Conservation (phyloP, 495 filamentous ascomycete genomes). For the Jackrogersella multiformis region DNA sequence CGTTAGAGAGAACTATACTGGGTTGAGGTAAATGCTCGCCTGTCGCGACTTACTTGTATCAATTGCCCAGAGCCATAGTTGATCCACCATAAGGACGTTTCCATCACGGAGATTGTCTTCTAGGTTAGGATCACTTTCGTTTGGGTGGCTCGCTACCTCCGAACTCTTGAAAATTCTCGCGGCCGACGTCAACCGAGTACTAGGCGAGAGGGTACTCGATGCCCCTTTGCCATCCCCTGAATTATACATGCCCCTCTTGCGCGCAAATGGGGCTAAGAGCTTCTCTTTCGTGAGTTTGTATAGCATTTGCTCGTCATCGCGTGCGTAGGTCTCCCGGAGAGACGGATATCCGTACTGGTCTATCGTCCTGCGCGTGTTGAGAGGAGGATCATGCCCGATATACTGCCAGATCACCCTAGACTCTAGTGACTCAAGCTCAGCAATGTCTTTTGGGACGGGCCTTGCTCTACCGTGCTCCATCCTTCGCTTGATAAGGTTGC, state of each 20-base stretch:
- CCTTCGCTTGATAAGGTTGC: conserved; percentile 65
- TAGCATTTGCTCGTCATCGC: conserved; percentile 76
- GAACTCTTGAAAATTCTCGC: conserved; percentile 23
- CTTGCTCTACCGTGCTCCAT: conserved; percentile 65
- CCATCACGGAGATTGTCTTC: conserved; percentile 61
- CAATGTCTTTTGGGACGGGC: conserved; percentile 65
- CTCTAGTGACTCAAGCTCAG: conserved; percentile 62
- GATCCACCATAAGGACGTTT: conserved; percentile 75
- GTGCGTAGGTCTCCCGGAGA: conserved; percentile 66
- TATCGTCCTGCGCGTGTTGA: conserved; percentile 70
- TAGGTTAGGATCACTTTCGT: conserved; percentile 43
- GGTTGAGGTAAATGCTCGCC: neutral
- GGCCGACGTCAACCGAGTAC: conserved; percentile 22
- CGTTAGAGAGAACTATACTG: neutral
- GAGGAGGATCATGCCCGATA: conserved; percentile 68
- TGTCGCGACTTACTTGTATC: conserved; percentile 57
- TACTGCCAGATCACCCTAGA: conserved; percentile 71
- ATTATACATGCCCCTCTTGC: conserved; percentile 40
- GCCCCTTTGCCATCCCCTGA: conserved; percentile 20
- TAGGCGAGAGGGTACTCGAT: conserved; percentile 22
- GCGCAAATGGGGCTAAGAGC: conserved; percentile 23
- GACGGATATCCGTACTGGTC: conserved; percentile 75
- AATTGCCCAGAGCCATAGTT: conserved; percentile 74
- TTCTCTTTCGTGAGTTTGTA: conserved; percentile 71
- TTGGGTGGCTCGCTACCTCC: conserved; percentile 12